These are phyloP conservation scores for Mucor indicus DNA, from an alignment of 371 early-diverging fungal species.

Conservation along the genomic window DNA sequence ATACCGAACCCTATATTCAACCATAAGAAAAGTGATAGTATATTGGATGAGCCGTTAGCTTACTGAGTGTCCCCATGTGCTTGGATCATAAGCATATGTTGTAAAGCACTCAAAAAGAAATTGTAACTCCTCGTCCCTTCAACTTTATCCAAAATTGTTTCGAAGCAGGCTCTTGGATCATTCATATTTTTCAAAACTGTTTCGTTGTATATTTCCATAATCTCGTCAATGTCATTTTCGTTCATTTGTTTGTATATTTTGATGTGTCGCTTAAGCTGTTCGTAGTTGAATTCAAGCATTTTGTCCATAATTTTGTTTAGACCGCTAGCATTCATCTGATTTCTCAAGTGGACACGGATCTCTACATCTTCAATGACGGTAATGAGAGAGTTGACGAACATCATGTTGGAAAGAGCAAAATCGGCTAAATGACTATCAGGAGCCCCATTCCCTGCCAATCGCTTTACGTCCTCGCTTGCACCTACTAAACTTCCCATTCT, in stretches of 20 bases:
- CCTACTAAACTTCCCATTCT: conserved; percentile 80
- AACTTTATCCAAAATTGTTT: conserved; percentile 65
- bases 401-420: conserved; percentile 79
- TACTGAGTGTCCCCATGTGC: conserved; percentile 59
- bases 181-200: conserved; percentile 76
- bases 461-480: conserved; percentile 72
- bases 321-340: conserved; percentile 75
- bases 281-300: conserved; percentile 70
- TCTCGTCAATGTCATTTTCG: conserved; percentile 76
- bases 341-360: conserved; percentile 71
- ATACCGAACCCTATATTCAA: conserved; percentile 74
- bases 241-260: conserved; percentile 73
- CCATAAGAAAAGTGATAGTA: too few species aligned
- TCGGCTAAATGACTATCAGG: conserved; percentile 76
- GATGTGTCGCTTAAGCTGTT: conserved; percentile 70
- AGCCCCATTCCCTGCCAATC: conserved; percentile 52
- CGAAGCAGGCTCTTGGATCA: conserved; percentile 79
- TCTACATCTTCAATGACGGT: conserved; percentile 78
- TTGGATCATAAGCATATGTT: conserved; percentile 74
- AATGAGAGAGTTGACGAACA: conserved; percentile 79
- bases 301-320: conserved; percentile 71
- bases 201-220: conserved; percentile 77
- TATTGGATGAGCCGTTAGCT: too few species aligned
- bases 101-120: conserved; percentile 74
- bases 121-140: conserved; percentile 79